A percentile compares a stretch with the other conserved stretches of the same genome.
These are phyloP conservation scores for Daldinia sp. DNA, from an alignment of 2,329 filamentous ascomycete species.

Conservation along the genomic window DNA sequence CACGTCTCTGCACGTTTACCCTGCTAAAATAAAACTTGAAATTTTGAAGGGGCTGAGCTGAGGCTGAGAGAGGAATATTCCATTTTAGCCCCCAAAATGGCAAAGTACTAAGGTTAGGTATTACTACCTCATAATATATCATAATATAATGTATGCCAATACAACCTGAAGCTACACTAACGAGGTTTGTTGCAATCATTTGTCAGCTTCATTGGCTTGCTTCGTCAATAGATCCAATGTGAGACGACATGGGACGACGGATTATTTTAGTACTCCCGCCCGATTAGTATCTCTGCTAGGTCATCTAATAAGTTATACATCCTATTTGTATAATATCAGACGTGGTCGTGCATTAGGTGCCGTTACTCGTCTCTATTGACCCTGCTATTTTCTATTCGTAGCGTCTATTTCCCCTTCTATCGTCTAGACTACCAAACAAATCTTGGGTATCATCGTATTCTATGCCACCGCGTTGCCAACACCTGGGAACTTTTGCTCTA, in stretches of 20 bases:
- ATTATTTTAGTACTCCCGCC: no score
- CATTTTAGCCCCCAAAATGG: slow-evolving; percentile 29
- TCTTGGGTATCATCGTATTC: slow-evolving; percentile 29
- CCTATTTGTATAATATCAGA: no score
- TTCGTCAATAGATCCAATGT: slow-evolving; percentile 8
- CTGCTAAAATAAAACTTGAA: not conserved
- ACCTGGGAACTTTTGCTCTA: slow-evolving; percentile 65
- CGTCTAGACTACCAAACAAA: not conserved
- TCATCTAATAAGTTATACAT: no score
- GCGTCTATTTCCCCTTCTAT: not conserved
- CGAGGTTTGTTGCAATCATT: not conserved
- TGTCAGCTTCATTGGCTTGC: slow-evolving; percentile 8
- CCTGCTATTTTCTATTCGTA: not conserved
- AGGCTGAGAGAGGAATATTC: slow-evolving; percentile 35
- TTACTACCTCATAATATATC: no score
- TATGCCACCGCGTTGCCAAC: slow-evolving; percentile 25
- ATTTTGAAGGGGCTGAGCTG: slow-evolving; percentile 39
- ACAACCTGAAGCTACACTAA: slow-evolving; percentile 1
- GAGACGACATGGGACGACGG: not conserved
- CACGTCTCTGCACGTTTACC: not conserved
- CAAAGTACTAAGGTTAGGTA: no score
- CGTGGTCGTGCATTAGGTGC: no score
- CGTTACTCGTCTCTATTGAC: not conserved
- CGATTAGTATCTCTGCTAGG: no score
- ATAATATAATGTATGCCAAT: no score